Conservation (phyloP, 805 yeast species). For the Peterozyma xylosa region DNA sequence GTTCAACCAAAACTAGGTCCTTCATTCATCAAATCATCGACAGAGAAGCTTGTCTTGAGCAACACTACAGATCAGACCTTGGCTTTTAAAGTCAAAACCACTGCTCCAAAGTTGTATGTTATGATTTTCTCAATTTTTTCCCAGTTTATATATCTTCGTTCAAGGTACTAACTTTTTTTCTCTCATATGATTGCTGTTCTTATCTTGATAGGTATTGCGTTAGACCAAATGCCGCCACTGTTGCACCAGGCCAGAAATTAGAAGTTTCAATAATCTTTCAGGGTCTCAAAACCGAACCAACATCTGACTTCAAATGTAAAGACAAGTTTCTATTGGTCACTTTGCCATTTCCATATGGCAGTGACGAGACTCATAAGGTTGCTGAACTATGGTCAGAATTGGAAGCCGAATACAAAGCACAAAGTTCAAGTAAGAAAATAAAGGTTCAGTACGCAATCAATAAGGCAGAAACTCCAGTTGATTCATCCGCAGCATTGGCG, state of each 20-base stretch:
- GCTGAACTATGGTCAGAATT: conserved; percentile 72
- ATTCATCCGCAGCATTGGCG: background rate
- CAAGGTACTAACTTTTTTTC: background rate
- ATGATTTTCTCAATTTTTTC: background rate
- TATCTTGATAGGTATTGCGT: conserved; percentile 53
- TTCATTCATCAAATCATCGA: conserved; percentile 66
- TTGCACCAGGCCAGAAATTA: conserved; percentile 65
- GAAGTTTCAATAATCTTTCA: conserved; percentile 80
- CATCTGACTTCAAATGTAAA: conserved; percentile 67
- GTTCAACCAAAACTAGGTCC: conserved; percentile 30
- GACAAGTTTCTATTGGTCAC: conserved; percentile 91
- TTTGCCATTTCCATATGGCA: conserved; percentile 60
- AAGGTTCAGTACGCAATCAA: conserved; percentile 8
- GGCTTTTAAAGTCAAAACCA: conserved; percentile 96
- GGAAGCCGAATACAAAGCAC: conserved; percentile 31
- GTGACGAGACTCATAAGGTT: conserved; percentile 42
- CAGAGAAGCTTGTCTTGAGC: conserved; percentile 49
- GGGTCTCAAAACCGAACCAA: conserved; percentile 72
- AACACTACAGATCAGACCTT: conserved; percentile 53
- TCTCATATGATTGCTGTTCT: background rate
- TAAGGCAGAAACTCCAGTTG: background rate
- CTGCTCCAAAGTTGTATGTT: conserved; percentile 80
- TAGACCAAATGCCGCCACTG: conserved; percentile 84
- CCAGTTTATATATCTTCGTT: background rate
- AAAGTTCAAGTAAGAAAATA: conserved; percentile 9